Conservation (phyloP, 2,329 filamentous ascomycete genomes). For the Paecilomyces variotii region DNA sequence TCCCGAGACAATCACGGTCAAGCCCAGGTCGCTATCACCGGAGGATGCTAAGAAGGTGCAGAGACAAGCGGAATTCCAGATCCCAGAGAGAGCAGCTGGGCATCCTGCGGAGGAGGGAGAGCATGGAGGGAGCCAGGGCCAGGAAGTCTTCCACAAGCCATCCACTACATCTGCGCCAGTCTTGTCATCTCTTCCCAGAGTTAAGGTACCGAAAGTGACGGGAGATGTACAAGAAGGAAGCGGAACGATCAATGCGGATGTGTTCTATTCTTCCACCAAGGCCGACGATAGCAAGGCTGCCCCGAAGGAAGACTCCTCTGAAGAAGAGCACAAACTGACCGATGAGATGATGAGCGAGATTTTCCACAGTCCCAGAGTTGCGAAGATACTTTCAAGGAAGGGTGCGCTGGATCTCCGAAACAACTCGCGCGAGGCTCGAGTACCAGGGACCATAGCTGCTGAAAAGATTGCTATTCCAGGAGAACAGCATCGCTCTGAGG, state of each 20-base stretch:
- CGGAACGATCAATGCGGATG: slow-evolving; percentile 47
- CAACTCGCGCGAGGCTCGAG: neutral
- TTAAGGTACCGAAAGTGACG: slow-evolving; percentile 48
- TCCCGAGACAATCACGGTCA: slow-evolving; percentile 7
- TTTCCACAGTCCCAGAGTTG: slow-evolving; percentile 54
- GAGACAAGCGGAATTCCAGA: slow-evolving; percentile 42
- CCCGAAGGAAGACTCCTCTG: slow-evolving; percentile 12
- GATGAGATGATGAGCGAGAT: slow-evolving; percentile 54
- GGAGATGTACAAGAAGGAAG: slow-evolving; percentile 39
- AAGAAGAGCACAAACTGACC: slow-evolving; percentile 39
- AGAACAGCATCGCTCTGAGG: neutral
- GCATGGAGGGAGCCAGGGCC: slow-evolving; percentile 44
- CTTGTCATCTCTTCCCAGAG: slow-evolving; percentile 45
- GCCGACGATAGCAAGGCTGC: slow-evolving; percentile 7
- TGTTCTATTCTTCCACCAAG: slow-evolving; percentile 38
- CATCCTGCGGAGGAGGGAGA: slow-evolving; percentile 21
- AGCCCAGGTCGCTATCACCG: slow-evolving; percentile 19
- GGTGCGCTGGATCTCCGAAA: slow-evolving; percentile 9
- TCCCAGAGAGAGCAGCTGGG: slow-evolving; percentile 45
- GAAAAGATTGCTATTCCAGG: neutral
- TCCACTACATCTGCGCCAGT: slow-evolving; percentile 40
- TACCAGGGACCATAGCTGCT: neutral
- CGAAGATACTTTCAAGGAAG: slow-evolving; percentile 46
- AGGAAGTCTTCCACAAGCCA: slow-evolving; percentile 51
- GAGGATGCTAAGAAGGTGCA: slow-evolving; percentile 40